Evolutionary conservation across 2,329 filamentous ascomycete genomes (phyloP), one percentile per base, ranked within the genome.

Genomic region (Trichoderma oligosporum): DNA sequence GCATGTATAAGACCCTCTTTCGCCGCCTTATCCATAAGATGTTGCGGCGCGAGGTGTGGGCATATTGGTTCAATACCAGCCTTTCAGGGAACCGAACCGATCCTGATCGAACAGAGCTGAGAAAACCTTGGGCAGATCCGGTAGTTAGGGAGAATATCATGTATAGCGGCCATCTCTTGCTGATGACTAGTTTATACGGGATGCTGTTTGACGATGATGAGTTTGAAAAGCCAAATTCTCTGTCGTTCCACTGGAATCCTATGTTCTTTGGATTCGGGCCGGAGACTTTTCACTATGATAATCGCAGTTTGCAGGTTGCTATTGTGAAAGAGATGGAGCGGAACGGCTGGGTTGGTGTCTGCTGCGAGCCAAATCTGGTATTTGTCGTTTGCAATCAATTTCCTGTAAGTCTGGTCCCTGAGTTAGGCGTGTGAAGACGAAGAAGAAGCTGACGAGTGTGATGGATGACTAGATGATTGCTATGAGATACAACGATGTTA

Each of bases 301-400:
- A 62, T 6, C 57, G 61, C 7, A 65, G 58, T 20, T 61, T 76
- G 44, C 73, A 76, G 59, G 54, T 63, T 14, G 68, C 64, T 2
- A 67, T 64, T 11, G 54, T 76, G n/a, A 68, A 71, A 27, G 60
- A 66, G 36, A 75, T 76, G 71, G 73, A 74, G 59, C 49, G 63
- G 11, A 68, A 71, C 41, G 63, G 62, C 0, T 76, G 72, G 72
- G 60, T 74, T 2, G 73, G 74, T 0, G 73, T 73, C 1, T 76
- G 73, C 46, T 76, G 74, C 57, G 74, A 76, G 62, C 74, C 73
- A 2, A 77, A 76, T 61, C 62, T 61, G 3, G 66, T 73, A 7
- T 74, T 73, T 56, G 61, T 73, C 4, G 68, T 74, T 42, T 76
- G 74, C 63, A 76, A 76, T 60, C 74, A 76, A 56, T 76, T 76